Evolutionary conservation across 176 grass and related monocot species (phyloP).

Genomic region (Phragmites australis): DNA sequence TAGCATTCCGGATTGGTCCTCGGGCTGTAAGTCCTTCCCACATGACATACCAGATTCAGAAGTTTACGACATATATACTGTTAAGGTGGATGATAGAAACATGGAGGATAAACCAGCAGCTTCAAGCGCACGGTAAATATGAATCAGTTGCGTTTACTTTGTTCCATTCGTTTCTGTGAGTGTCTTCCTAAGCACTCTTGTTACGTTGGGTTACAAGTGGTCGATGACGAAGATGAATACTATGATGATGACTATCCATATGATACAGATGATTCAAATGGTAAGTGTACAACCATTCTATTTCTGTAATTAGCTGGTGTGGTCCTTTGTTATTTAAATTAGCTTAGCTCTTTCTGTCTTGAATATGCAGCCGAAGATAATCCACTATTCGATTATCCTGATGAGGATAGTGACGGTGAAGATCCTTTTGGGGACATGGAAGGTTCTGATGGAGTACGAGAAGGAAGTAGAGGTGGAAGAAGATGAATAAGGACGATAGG

Average conservation of each 20-base stretch:
- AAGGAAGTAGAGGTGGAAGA: constrained; percentile 50
- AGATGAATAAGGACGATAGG: background rate
- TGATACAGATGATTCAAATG: constrained; percentile 96
- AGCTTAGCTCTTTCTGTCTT: constrained; percentile 9
- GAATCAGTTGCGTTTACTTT: background rate
- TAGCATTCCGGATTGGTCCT: too few relatives aligned
- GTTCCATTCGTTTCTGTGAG: background rate
- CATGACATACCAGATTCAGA: constrained; percentile 81
- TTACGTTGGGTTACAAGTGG: constrained; percentile 68
- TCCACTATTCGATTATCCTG: constrained; percentile 81
- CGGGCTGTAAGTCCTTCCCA: too few relatives aligned
- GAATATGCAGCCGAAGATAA: constrained; percentile 72
- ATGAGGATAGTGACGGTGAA: constrained; percentile 39
- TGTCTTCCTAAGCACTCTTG: constrained; percentile 18
- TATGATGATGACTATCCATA: constrained; percentile 60
- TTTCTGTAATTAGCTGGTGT: background rate
- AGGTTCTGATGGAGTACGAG: constrained; percentile 44
- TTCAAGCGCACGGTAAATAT: constrained; percentile 64
- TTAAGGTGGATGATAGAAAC: constrained; percentile 51
- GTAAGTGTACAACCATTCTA: constrained; percentile 35
- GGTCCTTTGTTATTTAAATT: background rate
- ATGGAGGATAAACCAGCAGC: constrained; percentile 46
- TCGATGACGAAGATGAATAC: constrained; percentile 54
- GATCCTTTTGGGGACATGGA: constrained; percentile 50
- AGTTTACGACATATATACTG: constrained; percentile 94